These are phyloP conservation scores for Saturnispora ahearnii DNA, from an alignment of 805 yeast species.

Conservation along the genomic window DNA sequence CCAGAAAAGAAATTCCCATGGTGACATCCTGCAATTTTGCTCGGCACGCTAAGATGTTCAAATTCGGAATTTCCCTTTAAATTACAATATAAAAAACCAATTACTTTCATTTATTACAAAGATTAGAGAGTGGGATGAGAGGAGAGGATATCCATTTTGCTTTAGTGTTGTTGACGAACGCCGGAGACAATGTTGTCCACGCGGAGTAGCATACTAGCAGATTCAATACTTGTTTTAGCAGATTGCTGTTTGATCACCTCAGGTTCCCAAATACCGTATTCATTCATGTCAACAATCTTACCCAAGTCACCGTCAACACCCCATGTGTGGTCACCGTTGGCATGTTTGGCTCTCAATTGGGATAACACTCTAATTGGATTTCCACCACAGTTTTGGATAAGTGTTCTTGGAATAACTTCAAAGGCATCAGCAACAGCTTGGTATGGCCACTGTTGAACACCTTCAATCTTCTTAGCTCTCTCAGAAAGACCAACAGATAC, in stretches of 20 bases:
- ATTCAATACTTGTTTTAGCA: slow-evolving; percentile 94
- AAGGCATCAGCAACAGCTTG: slow-evolving; percentile 98
- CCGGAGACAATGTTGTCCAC: slow-evolving; percentile 98
- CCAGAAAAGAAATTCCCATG: background rate
- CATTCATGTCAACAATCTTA: slow-evolving; percentile 89
- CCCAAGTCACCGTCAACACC: slow-evolving; percentile 96
- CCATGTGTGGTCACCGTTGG: slow-evolving; percentile 73
- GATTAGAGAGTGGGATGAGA: too few relatives aligned
- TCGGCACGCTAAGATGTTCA: too few relatives aligned
- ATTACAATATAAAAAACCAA: too few relatives aligned
- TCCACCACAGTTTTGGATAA: slow-evolving; percentile 96
- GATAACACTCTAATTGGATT: slow-evolving; percentile 86
- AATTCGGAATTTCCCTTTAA: too few relatives aligned
- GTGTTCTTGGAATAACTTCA: slow-evolving; percentile 96
- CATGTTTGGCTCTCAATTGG: slow-evolving; percentile 92
- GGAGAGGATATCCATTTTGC: too few relatives aligned
- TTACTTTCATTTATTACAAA: too few relatives aligned
- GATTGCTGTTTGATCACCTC: slow-evolving; percentile 96
- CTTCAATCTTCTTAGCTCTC: slow-evolving; percentile 85
- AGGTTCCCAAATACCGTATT: slow-evolving; percentile 98
- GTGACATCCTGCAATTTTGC: too few relatives aligned
- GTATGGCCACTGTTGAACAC: slow-evolving; percentile 97
- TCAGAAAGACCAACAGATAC: slow-evolving; percentile 82
- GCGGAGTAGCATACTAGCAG: slow-evolving; percentile 87
- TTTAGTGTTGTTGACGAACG: slow-evolving; percentile 41